These are phyloP conservation scores for Pythium utonaiense DNA, from an alignment of 352 stramenopile genomes.

Conservation along the genomic window DNA sequence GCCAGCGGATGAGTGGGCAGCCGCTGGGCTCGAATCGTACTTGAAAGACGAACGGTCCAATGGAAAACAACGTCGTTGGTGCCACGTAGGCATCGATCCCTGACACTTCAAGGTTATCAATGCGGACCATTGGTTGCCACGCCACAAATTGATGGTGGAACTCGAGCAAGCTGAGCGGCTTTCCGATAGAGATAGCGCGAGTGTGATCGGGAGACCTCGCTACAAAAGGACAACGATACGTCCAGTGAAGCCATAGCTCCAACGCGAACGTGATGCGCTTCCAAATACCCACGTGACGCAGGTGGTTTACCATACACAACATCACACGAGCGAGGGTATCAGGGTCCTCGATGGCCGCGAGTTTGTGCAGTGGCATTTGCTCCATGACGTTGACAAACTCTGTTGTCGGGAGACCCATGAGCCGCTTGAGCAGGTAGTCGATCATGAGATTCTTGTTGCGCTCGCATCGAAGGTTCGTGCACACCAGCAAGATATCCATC, in stretches of 20 bases:
- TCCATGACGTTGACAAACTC: constrained; percentile 28
- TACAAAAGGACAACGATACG: constrained; percentile 19
- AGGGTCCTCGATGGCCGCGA: constrained; percentile 35
- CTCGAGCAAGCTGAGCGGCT: constrained; percentile 37
- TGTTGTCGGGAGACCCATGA: constrained; percentile 27
- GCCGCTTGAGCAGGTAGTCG: constrained; percentile 29
- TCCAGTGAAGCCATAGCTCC: constrained; percentile 33
- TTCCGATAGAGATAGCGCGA: background rate
- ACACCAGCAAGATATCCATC: constrained; percentile 39
- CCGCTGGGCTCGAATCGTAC: constrained; percentile 34
- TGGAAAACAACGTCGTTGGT: constrained; percentile 30
- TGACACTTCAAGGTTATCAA: constrained; percentile 34
- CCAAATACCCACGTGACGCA: constrained; percentile 47
- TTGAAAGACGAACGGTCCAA: constrained; percentile 37
- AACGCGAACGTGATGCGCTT: constrained; percentile 36
- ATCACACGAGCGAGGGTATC: constrained; percentile 36
- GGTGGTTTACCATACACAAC: constrained; percentile 39
- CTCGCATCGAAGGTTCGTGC: constrained; percentile 22
- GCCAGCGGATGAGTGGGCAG: constrained; percentile 41
- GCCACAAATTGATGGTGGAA: constrained; percentile 47
- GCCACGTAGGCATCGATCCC: constrained; percentile 24
- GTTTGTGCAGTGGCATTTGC: constrained; percentile 28
- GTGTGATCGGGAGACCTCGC: background rate
- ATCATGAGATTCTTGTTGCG: constrained; percentile 25
- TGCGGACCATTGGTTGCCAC: constrained; percentile 33